These are phyloP conservation scores for Nepenthes alata DNA, from an alignment of 179 eudicot species.

Conservation along the genomic window DNA sequence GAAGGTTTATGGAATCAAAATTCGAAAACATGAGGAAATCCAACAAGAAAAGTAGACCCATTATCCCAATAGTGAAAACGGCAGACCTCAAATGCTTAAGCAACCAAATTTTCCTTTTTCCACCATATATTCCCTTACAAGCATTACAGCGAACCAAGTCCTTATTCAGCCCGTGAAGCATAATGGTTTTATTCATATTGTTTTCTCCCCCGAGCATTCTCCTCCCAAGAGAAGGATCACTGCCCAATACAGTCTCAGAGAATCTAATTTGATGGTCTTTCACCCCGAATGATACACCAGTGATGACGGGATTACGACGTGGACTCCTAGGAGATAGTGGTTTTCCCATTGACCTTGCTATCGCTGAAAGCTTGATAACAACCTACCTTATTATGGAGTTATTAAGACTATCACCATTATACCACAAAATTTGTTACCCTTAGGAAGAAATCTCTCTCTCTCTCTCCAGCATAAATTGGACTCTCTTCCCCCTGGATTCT, in stretches of 20 bases:
- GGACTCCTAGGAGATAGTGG: constrained; percentile 29
- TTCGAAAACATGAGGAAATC: constrained; percentile 51
- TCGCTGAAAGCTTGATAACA: not conserved
- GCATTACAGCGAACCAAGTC: constrained; percentile 22
- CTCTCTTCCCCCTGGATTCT: not conserved
- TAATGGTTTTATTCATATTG: constrained; percentile 24
- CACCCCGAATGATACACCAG: constrained; percentile 21
- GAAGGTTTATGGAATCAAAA: constrained; percentile 27
- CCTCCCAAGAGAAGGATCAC: constrained; percentile 27
- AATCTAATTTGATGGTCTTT: constrained; percentile 24
- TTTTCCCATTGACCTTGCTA: constrained; percentile 34
- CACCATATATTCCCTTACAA: constrained; percentile 35
- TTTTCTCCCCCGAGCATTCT: constrained; percentile 31
- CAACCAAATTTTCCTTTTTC: constrained; percentile 46
- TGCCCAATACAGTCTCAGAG: constrained; percentile 16
- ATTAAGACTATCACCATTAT: not conserved
- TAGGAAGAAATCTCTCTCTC: not conserved
- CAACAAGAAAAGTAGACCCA: constrained; percentile 48
- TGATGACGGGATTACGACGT: constrained; percentile 17
- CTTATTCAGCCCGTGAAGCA: constrained; percentile 30
- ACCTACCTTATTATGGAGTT: not conserved
- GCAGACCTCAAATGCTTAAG: constrained; percentile 35
- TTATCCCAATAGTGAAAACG: constrained; percentile 34
- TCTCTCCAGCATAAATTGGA: not conserved
- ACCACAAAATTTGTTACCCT: constrained; percentile 1